Percentiles rank a stretch among this genome's conserved stretches.
Conservation (phyloP, 345 rosid species). For the Firmiana major region DNA sequence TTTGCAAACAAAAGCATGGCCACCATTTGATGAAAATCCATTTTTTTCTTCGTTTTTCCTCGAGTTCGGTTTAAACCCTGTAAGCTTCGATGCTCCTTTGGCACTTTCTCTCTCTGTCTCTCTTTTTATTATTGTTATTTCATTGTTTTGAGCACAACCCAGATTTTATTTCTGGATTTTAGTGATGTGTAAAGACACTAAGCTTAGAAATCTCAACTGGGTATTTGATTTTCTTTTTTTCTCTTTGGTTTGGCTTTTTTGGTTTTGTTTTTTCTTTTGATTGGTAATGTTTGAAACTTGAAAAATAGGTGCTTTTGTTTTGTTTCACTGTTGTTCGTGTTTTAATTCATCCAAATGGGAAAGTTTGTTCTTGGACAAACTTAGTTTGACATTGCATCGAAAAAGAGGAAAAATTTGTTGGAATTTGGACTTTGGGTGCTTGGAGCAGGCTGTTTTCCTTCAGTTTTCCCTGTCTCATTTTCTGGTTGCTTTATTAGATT, state of each 20-base stretch:
- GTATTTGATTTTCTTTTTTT: conserved; percentile 15
- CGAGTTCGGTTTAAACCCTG: conserved; percentile 26
- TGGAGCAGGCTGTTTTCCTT: not conserved
- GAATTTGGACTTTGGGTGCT: not conserved
- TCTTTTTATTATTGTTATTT: not conserved
- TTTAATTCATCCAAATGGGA: conserved; percentile 13
- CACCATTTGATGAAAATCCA: conserved; percentile 17
- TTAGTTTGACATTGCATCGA: conserved; percentile 16
- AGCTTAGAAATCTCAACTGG: conserved; percentile 29
- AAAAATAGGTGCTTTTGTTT: conserved; percentile 8
- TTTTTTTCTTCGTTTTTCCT: conserved; percentile 20
- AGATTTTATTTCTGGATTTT: conserved; percentile 10
- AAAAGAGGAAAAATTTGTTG: not conserved
- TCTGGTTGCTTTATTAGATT: conserved; percentile 15
- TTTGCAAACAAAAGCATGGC: conserved; percentile 6
- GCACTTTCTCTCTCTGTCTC: not conserved
- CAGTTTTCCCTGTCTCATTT: conserved; percentile 19
- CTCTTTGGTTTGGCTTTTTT: not conserved
- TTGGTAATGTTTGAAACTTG: conserved; percentile 17
- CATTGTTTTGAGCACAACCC: conserved; percentile 3
- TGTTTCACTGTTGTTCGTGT: conserved; percentile 2
- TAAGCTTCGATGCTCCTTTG: conserved; percentile 14
- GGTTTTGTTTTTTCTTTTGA: conserved; percentile 10
- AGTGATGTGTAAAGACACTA: conserved; percentile 4
- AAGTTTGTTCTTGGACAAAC: conserved; percentile 14